Base-by-base conservation (phyloP, 306 rosid species). In the Alnus glutinosa region DNA sequence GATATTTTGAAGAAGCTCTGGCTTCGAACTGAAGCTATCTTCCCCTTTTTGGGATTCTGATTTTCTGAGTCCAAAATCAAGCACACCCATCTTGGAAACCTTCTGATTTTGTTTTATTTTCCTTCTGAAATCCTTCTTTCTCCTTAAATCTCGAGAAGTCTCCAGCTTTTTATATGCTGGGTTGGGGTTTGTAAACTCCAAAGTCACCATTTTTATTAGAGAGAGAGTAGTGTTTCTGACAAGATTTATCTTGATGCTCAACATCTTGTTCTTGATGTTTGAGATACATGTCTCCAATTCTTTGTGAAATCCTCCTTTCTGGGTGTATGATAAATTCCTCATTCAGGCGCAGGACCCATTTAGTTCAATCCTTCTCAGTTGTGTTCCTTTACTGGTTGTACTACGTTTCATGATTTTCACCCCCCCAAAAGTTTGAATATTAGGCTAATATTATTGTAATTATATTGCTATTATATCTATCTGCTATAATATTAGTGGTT, bases 331-430 rank as follows among this genome's bases (percentile, higher is more conserved):
- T 95, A 68, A 91, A 89, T 88, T 93, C 97, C 82, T 87, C 92
- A 62, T 86, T 87, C 64, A 79, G 97, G 80, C 93, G 95, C 91
- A 93, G 96, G 93, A 87, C 92, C 90, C 98, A 95, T 70, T 82
- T 95, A 61, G 98, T 95, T 92, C 98, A 95, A 87, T 95, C 98
- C 8, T 95, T 95, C 96, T 95, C 98, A 7, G 98, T 95, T 75
- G 98, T 87, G 28, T 95, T 95, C 83, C 98, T 95, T 71, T 95
- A 95, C 87, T 95, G 90, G 88, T 76, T 95, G 19, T 95, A 95
- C 83, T 91, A 92, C 87, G 98, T 95, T 86, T 95, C 98, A 95
- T 95, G 90, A 91, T 89, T 71, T 36, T 36, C 55, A 19, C 8
- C 63, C 18, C 11, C 63, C 28, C 55, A 5, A 4, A 5, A 23